These are phyloP conservation scores for Herpomyces periplanetae DNA, from an alignment of 2,329 filamentous ascomycete genomes.

Conservation along the genomic window DNA sequence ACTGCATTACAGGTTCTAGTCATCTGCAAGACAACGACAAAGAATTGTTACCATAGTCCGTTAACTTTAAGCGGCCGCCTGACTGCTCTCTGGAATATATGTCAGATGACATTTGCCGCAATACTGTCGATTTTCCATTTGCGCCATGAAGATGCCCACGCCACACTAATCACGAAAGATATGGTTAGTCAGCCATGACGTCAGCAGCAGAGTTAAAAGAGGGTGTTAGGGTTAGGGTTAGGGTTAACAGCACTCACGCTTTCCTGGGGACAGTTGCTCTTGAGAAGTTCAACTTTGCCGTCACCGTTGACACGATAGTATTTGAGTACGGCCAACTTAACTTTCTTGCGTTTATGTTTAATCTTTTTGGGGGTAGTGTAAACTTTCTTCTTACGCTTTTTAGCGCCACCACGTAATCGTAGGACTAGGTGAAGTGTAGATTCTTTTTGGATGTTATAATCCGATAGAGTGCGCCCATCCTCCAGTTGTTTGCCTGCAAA, in stretches of 20 bases:
- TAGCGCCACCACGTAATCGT: conserved; percentile 75
- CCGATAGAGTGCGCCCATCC: conserved; percentile 87
- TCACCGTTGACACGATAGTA: conserved; percentile 99
- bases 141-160: conserved; percentile 99
- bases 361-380: conserved; percentile 99
- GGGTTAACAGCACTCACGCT: conserved; percentile 24
- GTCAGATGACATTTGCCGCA: conserved; percentile 32
- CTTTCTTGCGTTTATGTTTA: conserved; percentile 99
- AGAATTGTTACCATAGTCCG: too few species aligned
- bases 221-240: too few species aligned
- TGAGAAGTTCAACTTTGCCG: conserved; percentile 96
- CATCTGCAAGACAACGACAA: too few species aligned
- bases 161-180: too few species aligned
- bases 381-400: conserved; percentile 99
- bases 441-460: conserved; percentile 99
- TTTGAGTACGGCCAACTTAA: conserved; percentile 98
- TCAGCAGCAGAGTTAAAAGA: too few species aligned
- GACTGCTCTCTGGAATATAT: too few species aligned
- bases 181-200: too few species aligned
- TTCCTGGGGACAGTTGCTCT: conserved; percentile 77
- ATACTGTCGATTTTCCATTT: conserved; percentile 99
- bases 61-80: too few species aligned
- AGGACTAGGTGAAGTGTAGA: conserved; percentile 90
- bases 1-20: too few species aligned
- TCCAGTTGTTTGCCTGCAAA: conserved; percentile 99